Conservation (phyloP, 1,284 basidiomycete genomes). For the Pseudozyma thailandica region DNA sequence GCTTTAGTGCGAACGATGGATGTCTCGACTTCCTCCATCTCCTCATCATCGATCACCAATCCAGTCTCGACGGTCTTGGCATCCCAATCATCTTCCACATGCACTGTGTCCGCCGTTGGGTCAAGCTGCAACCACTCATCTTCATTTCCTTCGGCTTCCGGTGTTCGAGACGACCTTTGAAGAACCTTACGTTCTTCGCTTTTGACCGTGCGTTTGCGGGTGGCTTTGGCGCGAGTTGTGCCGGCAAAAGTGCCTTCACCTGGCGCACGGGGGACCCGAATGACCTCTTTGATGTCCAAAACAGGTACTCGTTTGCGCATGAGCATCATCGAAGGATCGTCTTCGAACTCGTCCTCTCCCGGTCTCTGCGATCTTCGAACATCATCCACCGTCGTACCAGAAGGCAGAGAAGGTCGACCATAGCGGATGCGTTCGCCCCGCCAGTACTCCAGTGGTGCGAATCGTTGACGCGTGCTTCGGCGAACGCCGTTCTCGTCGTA, state of each 20-base stretch:
- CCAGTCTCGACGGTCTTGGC: slow-evolving; percentile 78
- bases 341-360: slow-evolving; percentile 56
- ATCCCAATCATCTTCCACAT: slow-evolving; percentile 81
- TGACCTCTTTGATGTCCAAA: slow-evolving; percentile 77
- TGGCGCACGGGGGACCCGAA: slow-evolving; percentile 79
- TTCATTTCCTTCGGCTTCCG: slow-evolving; percentile 56
- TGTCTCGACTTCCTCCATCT: slow-evolving; percentile 74
- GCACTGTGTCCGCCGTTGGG: slow-evolving; percentile 39
- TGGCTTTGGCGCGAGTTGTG: slow-evolving; percentile 22
- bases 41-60: slow-evolving; percentile 77
- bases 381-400: slow-evolving; percentile 24
- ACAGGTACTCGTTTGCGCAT: slow-evolving; percentile 74
- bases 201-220: slow-evolving; percentile 5
- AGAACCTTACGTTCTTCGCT: slow-evolving; percentile 51
- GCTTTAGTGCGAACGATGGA: slow-evolving; percentile 28
- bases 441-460: slow-evolving; percentile 89
- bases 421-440: slow-evolving; percentile 89
- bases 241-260: slow-evolving; percentile 68
- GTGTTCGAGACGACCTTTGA: slow-evolving; percentile 63
- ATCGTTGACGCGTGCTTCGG: slow-evolving; percentile 78
- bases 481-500: slow-evolving; percentile 74
- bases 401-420: slow-evolving; percentile 59
- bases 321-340: slow-evolving; percentile 36
- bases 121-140: slow-evolving; percentile 71
- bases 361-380: slow-evolving; percentile 28